Evolutionary conservation across 2,329 filamentous ascomycete genomes (phyloP).

Genomic region (Cytospora mali): DNA sequence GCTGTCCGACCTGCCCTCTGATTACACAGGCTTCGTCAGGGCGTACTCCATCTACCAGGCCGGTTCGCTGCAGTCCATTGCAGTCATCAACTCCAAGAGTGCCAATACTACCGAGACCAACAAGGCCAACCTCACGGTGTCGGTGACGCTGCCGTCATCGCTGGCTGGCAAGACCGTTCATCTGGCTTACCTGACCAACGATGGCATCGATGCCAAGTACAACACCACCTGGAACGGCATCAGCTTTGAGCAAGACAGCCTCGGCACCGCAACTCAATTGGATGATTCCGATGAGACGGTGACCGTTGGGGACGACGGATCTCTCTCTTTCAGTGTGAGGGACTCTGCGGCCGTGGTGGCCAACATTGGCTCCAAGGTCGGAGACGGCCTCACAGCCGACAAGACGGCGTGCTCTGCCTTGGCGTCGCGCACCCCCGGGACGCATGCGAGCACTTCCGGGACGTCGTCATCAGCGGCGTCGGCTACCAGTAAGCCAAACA

Average conservation of each 20-base stretch:
- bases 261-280: constrained; percentile 43
- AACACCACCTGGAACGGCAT: constrained; percentile 52
- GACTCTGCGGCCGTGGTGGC: constrained; percentile 51
- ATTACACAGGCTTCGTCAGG: constrained; percentile 45
- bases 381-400: constrained; percentile 18
- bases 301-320: constrained; percentile 39
- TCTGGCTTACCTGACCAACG: constrained; percentile 49
- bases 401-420: constrained; percentile 22
- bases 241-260: constrained; percentile 44
- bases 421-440: constrained; percentile 20
- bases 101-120: constrained; percentile 43
- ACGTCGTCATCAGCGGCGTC: constrained; percentile 16
- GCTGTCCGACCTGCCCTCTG: constrained; percentile 36
- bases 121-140: constrained; percentile 45
- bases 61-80: constrained; percentile 44
- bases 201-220: constrained; percentile 45
- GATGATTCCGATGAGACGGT: constrained; percentile 38
- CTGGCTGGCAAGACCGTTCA: constrained; percentile 46
- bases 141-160: constrained; percentile 42
- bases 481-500: constrained; percentile 28
- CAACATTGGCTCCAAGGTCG: constrained; percentile 41
- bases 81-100: constrained; percentile 49
- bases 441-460: constrained; percentile 12
- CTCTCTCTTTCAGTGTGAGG: constrained; percentile 40
- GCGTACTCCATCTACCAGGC: constrained; percentile 49